Evolutionary conservation across 805 yeast species (phyloP).

Genomic region (Ogataea angusta): DNA sequence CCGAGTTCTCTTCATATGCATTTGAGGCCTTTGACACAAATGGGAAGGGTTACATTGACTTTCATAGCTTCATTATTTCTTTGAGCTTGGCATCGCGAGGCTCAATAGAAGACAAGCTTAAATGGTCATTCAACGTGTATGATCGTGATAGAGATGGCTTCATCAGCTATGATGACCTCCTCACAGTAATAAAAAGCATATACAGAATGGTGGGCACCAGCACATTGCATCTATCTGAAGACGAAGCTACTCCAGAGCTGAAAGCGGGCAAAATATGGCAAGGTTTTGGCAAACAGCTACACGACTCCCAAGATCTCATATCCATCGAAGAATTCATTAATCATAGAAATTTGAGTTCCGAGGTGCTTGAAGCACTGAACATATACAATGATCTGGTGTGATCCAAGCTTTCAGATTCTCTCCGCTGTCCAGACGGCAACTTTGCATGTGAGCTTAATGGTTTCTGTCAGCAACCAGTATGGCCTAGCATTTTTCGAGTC

Average conservation of each 20-base stretch:
- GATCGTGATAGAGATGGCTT: conserved; percentile 79
- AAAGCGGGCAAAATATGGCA: conserved; percentile 77
- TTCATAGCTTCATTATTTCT: conserved; percentile 88
- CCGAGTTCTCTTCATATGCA: conserved; percentile 82
- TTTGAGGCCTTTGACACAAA: conserved; percentile 88
- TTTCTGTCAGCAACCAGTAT: conserved; percentile 82
- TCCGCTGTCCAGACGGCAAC: conserved; percentile 94
- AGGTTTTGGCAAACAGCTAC: conserved; percentile 46
- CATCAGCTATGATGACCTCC: conserved; percentile 73
- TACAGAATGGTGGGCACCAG: conserved; percentile 90
- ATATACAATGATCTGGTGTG: conserved; percentile 37
- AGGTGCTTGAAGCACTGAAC: conserved; percentile 71
- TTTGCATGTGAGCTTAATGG: conserved; percentile 75
- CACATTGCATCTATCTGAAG: conserved; percentile 84
- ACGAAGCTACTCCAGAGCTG: conserved; percentile 88
- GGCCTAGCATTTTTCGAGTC: conserved; percentile 95
- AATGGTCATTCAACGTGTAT: conserved; percentile 87
- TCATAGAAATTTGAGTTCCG: conserved; percentile 75
- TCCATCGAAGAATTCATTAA: conserved; percentile 82
- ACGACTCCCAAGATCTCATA: conserved; percentile 66
- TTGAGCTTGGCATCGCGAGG: conserved; percentile 87
- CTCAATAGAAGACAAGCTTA: conserved; percentile 73
- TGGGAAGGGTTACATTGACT: conserved; percentile 76
- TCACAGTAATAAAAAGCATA: conserved; percentile 74
- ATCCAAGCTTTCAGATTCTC: conserved; percentile 45